phyloP scores from a whole-genome alignment of 2,329 filamentous ascomycete genomes.

The Paraphaeosphaeria sporulosa region DNA sequence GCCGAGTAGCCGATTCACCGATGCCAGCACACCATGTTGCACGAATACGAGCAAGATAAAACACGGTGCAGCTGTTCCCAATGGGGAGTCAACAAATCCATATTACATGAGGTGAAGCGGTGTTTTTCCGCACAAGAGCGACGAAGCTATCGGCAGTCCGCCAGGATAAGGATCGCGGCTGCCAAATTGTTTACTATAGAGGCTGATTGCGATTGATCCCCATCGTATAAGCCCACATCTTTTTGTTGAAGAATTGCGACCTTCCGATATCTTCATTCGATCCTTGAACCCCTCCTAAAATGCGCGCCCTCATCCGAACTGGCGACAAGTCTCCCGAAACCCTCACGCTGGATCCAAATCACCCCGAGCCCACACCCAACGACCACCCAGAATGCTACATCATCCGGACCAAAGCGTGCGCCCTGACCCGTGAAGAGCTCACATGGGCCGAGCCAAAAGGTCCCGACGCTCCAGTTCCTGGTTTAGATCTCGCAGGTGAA shows the following conservation, averaged over 20 bases:
- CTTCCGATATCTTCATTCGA: not conserved
- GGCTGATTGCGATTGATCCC: not conserved
- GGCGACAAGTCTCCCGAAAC: conserved; percentile 16
- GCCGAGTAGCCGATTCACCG: conserved; percentile 4
- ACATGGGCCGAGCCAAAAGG: conserved; percentile 50
- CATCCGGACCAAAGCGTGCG: conserved; percentile 50
- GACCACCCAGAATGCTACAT: conserved; percentile 38
- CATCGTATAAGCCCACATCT: not conserved
- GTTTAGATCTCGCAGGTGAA: conserved; percentile 53
- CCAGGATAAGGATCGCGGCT: not conserved
- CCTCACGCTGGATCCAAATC: conserved; percentile 25
- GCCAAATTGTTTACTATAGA: not conserved
- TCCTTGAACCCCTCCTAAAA: conserved; percentile 4
- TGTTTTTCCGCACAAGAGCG: not conserved
- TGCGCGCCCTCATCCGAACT: conserved; percentile 31
- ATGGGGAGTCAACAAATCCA: not conserved
- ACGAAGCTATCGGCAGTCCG: not conserved
- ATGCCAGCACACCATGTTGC: conserved; percentile 3
- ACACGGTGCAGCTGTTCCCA: not conserved
- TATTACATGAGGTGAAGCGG: not conserved
- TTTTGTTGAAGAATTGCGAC: not conserved
- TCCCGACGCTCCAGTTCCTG: conserved; percentile 44
- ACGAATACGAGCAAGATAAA: not conserved
- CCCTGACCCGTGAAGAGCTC: conserved; percentile 54
- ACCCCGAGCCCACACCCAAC: conserved; percentile 32